Evolutionary conservation across 768 basidiomycete genomes (phyloP).

Genomic region (Daedalea quercina): DNA sequence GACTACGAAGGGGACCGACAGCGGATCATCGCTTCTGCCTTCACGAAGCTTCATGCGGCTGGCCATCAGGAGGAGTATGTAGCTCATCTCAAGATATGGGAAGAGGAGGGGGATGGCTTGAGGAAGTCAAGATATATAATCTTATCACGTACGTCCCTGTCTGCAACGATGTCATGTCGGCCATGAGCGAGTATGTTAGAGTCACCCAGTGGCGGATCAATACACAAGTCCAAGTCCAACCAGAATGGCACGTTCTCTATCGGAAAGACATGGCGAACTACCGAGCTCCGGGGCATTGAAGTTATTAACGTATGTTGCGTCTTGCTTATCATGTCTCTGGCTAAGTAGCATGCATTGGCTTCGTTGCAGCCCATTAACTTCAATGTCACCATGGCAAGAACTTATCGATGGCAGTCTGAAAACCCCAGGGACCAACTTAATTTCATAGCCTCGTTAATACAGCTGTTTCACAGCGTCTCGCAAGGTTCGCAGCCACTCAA

Average conservation of each 20-base stretch:
- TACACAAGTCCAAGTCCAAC: slow-evolving; percentile 97
- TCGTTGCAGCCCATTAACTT: slow-evolving; percentile 54
- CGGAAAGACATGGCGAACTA: slow-evolving; percentile 91
- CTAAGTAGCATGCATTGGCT: slow-evolving; percentile 5
- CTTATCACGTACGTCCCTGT: slow-evolving; percentile 71
- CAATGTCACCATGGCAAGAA: slow-evolving; percentile 81
- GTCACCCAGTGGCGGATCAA: slow-evolving; percentile 57
- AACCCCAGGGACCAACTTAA: slow-evolving; percentile 58
- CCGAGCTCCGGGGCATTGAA: slow-evolving; percentile 76
- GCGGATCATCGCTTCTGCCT: slow-evolving; percentile 78
- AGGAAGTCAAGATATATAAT: slow-evolving; percentile 88
- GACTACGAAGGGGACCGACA: slow-evolving; percentile 48
- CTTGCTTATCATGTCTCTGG: slow-evolving; percentile 10
- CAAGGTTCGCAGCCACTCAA: slow-evolving; percentile 41
- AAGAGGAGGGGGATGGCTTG: slow-evolving; percentile 68
- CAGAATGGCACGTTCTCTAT: slow-evolving; percentile 92
- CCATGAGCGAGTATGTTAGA: slow-evolving; percentile 32
- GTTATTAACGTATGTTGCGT: slow-evolving; percentile 55
- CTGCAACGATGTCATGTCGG: background rate
- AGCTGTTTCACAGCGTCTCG: slow-evolving; percentile 40
- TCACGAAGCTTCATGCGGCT: slow-evolving; percentile 61
- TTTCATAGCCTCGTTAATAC: slow-evolving; percentile 65
- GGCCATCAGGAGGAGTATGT: slow-evolving; percentile 77
- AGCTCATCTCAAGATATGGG: slow-evolving; percentile 89
- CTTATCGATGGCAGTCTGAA: slow-evolving; percentile 89